Evolutionary conservation across 805 yeast genomes (phyloP).

Genomic region (Pachysolen tannophilus): DNA sequence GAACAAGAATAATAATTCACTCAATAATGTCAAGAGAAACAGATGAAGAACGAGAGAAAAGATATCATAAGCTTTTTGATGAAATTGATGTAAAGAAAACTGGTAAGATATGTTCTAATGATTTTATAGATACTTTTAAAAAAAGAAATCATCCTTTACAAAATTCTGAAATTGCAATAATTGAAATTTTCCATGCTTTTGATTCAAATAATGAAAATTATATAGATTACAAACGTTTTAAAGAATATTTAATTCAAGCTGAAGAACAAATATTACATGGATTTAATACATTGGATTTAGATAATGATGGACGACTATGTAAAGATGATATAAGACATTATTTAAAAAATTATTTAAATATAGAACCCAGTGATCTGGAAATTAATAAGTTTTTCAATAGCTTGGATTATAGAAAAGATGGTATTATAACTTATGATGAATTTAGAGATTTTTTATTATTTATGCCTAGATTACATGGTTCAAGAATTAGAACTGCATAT

Average conservation of each 20-base stretch:
- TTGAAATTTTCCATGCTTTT: constrained; percentile 47
- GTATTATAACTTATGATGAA: constrained; percentile 73
- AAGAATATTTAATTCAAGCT: constrained; percentile 53
- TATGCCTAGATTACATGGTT: constrained; percentile 74
- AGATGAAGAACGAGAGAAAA: constrained; percentile 21
- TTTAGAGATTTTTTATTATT: constrained; percentile 77
- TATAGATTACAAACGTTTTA: constrained; percentile 60
- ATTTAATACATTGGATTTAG: constrained; percentile 58
- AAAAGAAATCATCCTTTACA: constrained; percentile 56
- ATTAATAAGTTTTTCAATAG: constrained; percentile 48
- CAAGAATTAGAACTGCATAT: constrained; percentile 75
- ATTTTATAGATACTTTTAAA: constrained; percentile 38
- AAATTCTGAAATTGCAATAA: constrained; percentile 50
- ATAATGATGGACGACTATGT: constrained; percentile 65
- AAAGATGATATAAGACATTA: constrained; percentile 62
- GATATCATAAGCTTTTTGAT: constrained; percentile 33
- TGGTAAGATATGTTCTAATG: constrained; percentile 43
- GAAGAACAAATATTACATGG: constrained; percentile 67
- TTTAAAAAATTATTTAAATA: constrained; percentile 42
- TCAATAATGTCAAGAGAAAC: constrained; percentile 9
- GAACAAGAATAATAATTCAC: no score
- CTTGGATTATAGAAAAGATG: constrained; percentile 49
- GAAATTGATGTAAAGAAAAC: constrained; percentile 33
- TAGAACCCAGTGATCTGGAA: constrained; percentile 42
- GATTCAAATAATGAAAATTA: constrained; percentile 48